phyloP scores from a whole-genome alignment of 2,329 filamentous ascomycete genomes.

The Rosellinia necatrix region DNA sequence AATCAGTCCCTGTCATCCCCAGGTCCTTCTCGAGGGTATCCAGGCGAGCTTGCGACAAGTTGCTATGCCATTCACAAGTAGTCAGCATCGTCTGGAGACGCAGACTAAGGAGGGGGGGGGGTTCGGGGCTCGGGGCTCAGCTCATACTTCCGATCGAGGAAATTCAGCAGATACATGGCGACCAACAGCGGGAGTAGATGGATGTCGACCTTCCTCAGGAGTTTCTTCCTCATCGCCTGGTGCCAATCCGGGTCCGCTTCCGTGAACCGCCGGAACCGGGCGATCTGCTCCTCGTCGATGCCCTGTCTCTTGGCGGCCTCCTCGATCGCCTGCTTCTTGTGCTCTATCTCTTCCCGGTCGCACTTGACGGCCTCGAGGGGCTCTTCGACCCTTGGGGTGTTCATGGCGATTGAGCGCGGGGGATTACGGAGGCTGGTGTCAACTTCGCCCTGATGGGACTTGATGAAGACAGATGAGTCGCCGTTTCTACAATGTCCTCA shows the following conservation, averaged over 20 bases:
- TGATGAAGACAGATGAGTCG: not conserved
- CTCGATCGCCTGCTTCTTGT: slow-evolving; percentile 14
- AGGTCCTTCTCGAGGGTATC: slow-evolving; percentile 59
- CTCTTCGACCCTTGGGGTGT: slow-evolving; percentile 6
- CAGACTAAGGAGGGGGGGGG: too few relatives aligned
- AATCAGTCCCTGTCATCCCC: slow-evolving; percentile 59
- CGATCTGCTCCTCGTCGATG: slow-evolving; percentile 34
- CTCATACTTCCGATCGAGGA: slow-evolving; percentile 52
- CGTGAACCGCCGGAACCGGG: slow-evolving; percentile 36
- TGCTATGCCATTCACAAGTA: slow-evolving; percentile 39
- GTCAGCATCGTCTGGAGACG: slow-evolving; percentile 3
- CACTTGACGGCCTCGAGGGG: slow-evolving; percentile 7
- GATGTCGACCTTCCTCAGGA: slow-evolving; percentile 57
- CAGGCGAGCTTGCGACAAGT: slow-evolving; percentile 59
- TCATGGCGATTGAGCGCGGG: not conserved
- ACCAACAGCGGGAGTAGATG: slow-evolving; percentile 57
- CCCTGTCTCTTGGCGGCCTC: slow-evolving; percentile 19
- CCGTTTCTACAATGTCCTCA: not conserved
- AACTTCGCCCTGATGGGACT: not conserved
- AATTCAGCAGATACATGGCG: slow-evolving; percentile 62
- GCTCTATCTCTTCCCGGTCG: slow-evolving; percentile 16
- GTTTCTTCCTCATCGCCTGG: slow-evolving; percentile 36
- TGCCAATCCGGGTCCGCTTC: slow-evolving; percentile 39
- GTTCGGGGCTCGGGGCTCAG: not conserved
- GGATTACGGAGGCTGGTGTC: not conserved